Base-by-base conservation (phyloP, 2,329 filamentous ascomycete species). In the Penicillium sp. region DNA sequence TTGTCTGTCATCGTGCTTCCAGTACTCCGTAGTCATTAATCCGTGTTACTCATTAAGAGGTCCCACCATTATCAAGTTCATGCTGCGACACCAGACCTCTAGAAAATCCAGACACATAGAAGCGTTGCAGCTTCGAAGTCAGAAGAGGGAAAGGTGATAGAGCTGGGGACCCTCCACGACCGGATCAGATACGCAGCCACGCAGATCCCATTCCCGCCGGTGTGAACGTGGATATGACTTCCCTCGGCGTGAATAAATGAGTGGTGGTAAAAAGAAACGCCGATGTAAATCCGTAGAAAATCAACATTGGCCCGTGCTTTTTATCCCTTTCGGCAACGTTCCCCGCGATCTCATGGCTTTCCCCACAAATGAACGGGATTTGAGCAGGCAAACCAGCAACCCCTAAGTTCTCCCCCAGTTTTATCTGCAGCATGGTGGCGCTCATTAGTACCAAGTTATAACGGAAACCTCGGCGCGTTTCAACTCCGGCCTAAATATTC, bases 251-350 rank as follows among this genome's bases (percentile, higher is more conserved):
- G 7, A 30, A n/a, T 47, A 54, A 61, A 61, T 3, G 53, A 61
- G 49, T 61, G 59, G 59, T 61, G 59, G 59, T 24, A 61, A 61
- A 61, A 58, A 58, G 22, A 61, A 50, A 55, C 6, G n/a, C 59
- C 59, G 59, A 30, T 49, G 50, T 35, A 5, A 40, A 58, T 10
- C 35, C 19, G 37, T 15, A 15, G 28, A 51, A 40, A 3, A 54
- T 19, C 6, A 54, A 8, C 19, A 26, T 7, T 38, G 47, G 50
- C 49, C 53, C 26, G 53, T 53, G 59, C 53, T 38, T 35, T n/a
- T 37, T 33, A 30, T 19, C 58, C 15, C 9, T 26, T 45, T 37
- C 17, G 38, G 54, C 44, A 35, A 53, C 35, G 30, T 24, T 13
- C 51, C 35, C 33, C 22, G 51, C 37, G 37, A 38, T 56, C n/a